Conservation (phyloP, 1,284 basidiomycete species). For the Rhodotorula sp. region DNA sequence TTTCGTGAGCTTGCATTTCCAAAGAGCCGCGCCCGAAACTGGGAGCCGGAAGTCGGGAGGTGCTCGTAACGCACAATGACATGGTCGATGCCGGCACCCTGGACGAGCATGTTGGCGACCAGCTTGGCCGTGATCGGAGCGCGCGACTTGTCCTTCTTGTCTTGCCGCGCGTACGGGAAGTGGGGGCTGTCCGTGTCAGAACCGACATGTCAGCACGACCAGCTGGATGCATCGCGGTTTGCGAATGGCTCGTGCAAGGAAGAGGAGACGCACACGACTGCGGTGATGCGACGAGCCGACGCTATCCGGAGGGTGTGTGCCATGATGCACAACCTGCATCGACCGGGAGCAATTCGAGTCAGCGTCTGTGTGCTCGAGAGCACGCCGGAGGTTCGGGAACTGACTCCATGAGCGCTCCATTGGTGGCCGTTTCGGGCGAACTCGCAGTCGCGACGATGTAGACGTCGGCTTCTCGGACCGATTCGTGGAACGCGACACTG, state of each 20-base stretch:
- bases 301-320: slow-evolving; percentile 90
- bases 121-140: slow-evolving; percentile 98
- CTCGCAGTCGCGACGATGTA: slow-evolving; percentile 81
- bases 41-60: not conserved
- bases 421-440: slow-evolving; percentile 44
- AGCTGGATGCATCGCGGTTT: not conserved
- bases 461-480: slow-evolving; percentile 96
- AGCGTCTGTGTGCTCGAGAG: too few species aligned
- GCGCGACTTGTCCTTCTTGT: slow-evolving; percentile 99
- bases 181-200: slow-evolving; percentile 61
- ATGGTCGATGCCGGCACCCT: slow-evolving; percentile 96
- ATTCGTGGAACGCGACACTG: slow-evolving; percentile 86
- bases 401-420: slow-evolving; percentile 43
- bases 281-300: slow-evolving; percentile 92
- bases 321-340: slow-evolving; percentile 97
- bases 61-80: slow-evolving; percentile 72
- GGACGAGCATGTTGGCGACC: slow-evolving; percentile 93
- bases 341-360: slow-evolving; percentile 53
- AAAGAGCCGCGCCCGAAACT: not conserved
- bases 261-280: slow-evolving; percentile 57
- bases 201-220: not conserved
- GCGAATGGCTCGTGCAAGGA: not conserved
- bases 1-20: too few species aligned
- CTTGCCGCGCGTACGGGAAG: slow-evolving; percentile 92
- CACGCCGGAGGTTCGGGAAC: slow-evolving; percentile 59